Conservation (phyloP, 495 filamentous ascomycete genomes). For the Trichoderma parareesei region DNA sequence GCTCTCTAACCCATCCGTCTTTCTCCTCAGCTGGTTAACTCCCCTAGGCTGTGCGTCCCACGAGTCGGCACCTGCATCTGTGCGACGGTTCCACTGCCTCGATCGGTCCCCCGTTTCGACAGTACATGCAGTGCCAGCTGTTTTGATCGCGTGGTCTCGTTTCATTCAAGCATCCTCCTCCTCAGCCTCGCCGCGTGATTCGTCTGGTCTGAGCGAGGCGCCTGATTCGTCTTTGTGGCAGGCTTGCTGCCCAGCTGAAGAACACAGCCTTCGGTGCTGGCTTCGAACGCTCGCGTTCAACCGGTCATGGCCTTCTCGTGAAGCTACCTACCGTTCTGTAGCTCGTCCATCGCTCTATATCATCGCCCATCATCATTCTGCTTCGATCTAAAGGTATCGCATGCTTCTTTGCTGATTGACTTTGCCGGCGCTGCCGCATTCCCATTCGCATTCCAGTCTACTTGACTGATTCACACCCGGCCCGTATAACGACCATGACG, state of each 20-base stretch:
- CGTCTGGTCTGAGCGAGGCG: background rate
- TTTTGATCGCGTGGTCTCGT: background rate
- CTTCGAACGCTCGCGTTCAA: background rate
- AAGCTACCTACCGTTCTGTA: background rate
- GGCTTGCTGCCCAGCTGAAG: background rate
- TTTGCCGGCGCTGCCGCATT: background rate
- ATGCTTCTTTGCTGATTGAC: background rate
- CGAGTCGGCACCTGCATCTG: background rate
- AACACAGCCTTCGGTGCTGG: background rate
- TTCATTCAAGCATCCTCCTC: background rate
- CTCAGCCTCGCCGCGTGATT: constrained; percentile 3
- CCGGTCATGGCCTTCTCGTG: constrained; percentile 5
- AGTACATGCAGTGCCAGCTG: background rate
- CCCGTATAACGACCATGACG: background rate
- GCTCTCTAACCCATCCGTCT: background rate
- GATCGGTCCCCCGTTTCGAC: background rate
- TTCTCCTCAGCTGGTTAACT: background rate
- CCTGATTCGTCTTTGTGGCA: background rate
- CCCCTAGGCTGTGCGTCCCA: background rate
- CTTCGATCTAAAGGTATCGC: background rate
- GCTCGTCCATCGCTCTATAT: background rate
- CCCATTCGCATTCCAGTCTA: background rate
- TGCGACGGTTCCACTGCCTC: background rate
- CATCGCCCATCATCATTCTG: background rate
- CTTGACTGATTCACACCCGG: background rate